Evolutionary conservation across 345 rosid species (phyloP).

Genomic region (Euphorbia pulcherrima): DNA sequence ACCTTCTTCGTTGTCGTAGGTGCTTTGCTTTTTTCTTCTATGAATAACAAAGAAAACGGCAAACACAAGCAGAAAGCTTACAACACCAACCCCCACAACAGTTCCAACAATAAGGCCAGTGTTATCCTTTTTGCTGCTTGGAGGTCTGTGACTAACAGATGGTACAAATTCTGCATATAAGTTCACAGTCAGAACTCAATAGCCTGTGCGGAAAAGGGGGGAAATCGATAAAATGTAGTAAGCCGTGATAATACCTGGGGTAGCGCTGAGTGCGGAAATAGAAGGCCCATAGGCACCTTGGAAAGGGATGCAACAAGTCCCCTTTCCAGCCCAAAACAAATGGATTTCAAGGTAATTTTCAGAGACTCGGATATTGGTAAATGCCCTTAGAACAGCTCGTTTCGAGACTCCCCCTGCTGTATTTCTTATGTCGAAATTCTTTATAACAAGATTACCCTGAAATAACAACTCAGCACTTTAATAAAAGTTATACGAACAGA

Average conservation of each 20-base stretch:
- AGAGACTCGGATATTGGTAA: conserved; percentile 12
- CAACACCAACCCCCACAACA: conserved; percentile 44
- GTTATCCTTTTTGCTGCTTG: conserved; percentile 31
- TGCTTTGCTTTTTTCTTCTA: conserved; percentile 34
- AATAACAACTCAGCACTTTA: background rate
- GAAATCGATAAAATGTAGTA: background rate
- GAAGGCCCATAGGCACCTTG: conserved; percentile 37
- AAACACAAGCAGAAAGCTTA: conserved; percentile 30
- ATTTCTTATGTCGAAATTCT: conserved; percentile 32
- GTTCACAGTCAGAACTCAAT: conserved; percentile 15
- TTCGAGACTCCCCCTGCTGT: conserved; percentile 32
- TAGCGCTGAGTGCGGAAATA: conserved; percentile 49
- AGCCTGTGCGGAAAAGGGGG: background rate
- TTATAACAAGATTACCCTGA: conserved; percentile 28
- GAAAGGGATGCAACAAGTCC: conserved; percentile 30
- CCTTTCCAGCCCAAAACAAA: conserved; percentile 38
- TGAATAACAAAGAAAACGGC: conserved; percentile 33
- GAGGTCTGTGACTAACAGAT: conserved; percentile 49
- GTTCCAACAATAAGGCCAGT: conserved; percentile 54
- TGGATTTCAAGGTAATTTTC: conserved; percentile 36
- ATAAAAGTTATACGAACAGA: background rate
- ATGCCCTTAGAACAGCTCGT: conserved; percentile 16
- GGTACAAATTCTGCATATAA: conserved; percentile 58
- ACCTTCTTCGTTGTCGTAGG: conserved; percentile 55
- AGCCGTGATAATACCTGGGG: conserved; percentile 40